A percentile compares a stretch with the other conserved stretches of the same genome.
Evolutionary conservation across 116 monocot genomes (phyloP).

Genomic region (Iris pallida): DNA sequence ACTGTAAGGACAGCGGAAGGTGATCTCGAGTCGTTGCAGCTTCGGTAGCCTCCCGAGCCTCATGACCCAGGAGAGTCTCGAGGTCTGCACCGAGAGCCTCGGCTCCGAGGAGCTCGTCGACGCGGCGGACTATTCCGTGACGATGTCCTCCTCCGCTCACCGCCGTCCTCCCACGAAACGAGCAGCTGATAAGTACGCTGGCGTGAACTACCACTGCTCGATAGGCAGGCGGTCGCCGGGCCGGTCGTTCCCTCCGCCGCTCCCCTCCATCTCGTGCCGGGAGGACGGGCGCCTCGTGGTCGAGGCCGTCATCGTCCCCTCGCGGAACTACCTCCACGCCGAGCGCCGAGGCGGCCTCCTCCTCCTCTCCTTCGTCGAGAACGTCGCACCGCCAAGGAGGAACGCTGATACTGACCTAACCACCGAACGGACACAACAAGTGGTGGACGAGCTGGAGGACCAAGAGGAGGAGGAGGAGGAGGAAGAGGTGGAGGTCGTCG

Average conservation of each 20-base stretch:
- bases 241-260: conserved; percentile 57
- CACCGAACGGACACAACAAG: conserved; percentile 7
- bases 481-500: conserved; percentile 52
- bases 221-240: conserved; percentile 9
- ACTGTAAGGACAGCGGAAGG: no score
- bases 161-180: conserved; percentile 1
- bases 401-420: conserved; percentile 4
- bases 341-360: conserved; percentile 62
- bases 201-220: conserved; percentile 57
- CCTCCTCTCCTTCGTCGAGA: conserved; percentile 61
- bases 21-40: conserved; percentile 61
- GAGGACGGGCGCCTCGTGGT: conserved; percentile 58
- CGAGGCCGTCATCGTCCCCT: conserved; percentile 49
- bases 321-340: conserved; percentile 59
- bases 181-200: conserved; percentile 14
- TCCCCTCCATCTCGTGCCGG: conserved; percentile 58
- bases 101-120: conserved; percentile 50
- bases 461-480: conserved; percentile 31
- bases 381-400: neutral
- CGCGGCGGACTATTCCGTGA: conserved; percentile 5
- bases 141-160: conserved; percentile 10
- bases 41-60: conserved; percentile 36
- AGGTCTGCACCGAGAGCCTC: conserved; percentile 79
- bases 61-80: conserved; percentile 66
- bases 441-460: conserved; percentile 14